Conservation (phyloP, 2,329 filamentous ascomycete genomes). For the Xylaria sp. region DNA sequence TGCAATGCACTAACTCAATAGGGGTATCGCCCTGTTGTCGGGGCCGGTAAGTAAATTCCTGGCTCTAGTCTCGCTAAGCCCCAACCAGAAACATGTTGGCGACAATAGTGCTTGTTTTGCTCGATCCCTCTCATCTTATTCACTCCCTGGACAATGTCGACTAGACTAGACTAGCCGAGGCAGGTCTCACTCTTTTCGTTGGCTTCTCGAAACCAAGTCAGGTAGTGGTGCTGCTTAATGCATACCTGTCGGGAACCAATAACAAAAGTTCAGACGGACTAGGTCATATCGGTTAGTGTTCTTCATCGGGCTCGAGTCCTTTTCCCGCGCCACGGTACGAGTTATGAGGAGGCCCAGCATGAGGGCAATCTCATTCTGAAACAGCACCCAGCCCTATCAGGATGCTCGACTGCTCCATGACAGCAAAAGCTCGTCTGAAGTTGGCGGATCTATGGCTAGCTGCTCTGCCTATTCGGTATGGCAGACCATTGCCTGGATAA, state of each 20-base stretch:
- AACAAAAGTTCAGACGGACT: neutral
- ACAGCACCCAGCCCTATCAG: constrained; percentile 35
- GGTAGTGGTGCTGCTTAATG: neutral
- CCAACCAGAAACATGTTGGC: constrained; percentile 6
- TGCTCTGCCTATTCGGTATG: neutral
- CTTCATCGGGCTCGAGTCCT: neutral
- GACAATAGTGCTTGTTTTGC: neutral
- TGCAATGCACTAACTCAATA: no score
- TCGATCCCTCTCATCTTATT: neutral
- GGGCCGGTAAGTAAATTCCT: no score
- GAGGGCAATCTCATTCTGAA: constrained; percentile 38
- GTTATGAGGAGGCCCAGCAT: constrained; percentile 28
- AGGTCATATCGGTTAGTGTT: neutral
- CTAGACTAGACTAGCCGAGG: no score
- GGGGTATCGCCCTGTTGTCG: no score
- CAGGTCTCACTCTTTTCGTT: no score
- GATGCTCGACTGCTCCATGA: neutral
- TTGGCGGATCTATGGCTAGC: constrained; percentile 7
- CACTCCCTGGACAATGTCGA: no score
- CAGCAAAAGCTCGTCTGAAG: neutral
- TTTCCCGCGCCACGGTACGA: neutral
- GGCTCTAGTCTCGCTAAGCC: neutral
- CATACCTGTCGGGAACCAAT: neutral
- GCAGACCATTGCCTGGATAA: neutral
- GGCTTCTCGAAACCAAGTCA: neutral